phyloP scores from a whole-genome alignment of 345 rosid genomes.

The Murraya paniculata region DNA sequence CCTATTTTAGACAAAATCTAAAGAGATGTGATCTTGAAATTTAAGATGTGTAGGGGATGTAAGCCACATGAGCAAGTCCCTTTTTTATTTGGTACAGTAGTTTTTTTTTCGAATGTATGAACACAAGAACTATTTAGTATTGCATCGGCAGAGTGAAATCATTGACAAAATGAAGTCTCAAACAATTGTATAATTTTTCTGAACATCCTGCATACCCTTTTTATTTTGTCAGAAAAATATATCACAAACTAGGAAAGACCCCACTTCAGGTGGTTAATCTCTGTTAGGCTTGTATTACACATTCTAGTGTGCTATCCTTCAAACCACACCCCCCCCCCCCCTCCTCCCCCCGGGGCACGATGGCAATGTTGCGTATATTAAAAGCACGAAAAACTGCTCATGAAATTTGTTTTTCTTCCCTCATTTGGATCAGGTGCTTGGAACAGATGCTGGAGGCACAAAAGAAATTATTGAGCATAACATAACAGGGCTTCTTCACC shows the following conservation, averaged over 20 bases:
- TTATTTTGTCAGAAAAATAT: background rate
- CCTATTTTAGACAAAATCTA: background rate
- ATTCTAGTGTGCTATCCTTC: no score
- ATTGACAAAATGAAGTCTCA: background rate
- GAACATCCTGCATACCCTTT: background rate
- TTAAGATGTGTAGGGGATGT: background rate
- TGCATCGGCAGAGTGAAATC: background rate
- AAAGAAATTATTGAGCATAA: conserved; percentile 80
- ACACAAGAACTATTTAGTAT: background rate
- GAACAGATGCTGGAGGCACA: conserved; percentile 94
- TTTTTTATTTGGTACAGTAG: background rate
- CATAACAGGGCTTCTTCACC: conserved; percentile 81
- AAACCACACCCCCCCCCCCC: no score
- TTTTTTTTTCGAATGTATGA: background rate
- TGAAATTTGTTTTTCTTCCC: background rate
- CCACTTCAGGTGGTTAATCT: background rate
- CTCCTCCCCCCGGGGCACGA: no score
- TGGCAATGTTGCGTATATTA: no score
- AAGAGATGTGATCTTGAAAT: background rate
- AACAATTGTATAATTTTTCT: background rate
- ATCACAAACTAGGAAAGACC: background rate
- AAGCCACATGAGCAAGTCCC: background rate
- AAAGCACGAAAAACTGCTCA: background rate
- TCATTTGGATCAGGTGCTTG: conserved; percentile 57
- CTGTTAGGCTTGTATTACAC: background rate